A percentile compares a stretch with the other conserved stretches of the same genome.
These are phyloP conservation scores for Coemansia sp. DNA, from an alignment of 192 early-diverging fungal genomes.

Conservation along the genomic window DNA sequence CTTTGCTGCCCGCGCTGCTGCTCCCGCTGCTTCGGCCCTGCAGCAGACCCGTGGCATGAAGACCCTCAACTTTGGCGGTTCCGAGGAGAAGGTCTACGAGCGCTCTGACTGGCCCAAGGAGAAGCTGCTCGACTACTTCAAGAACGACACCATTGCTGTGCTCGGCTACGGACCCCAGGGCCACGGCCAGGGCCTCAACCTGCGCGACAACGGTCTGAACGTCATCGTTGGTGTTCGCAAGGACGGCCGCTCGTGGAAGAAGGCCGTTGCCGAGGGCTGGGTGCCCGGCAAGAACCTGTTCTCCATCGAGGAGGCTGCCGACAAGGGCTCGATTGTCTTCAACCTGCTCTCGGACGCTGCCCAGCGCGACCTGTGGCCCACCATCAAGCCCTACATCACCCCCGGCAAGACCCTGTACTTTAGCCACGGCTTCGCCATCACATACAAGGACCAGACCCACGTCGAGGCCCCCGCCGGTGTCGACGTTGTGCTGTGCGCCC, in stretches of 20 bases:
- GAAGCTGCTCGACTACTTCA: slow-evolving; percentile 87
- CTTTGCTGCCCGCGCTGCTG: slow-evolving; percentile 38
- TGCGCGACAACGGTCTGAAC: slow-evolving; percentile 94
- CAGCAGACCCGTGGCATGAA: slow-evolving; percentile 77
- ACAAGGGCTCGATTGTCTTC: slow-evolving; percentile 89
- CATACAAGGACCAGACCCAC: slow-evolving; percentile 88
- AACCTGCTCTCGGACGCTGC: slow-evolving; percentile 95
- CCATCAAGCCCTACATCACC: slow-evolving; percentile 82
- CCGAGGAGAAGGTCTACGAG: slow-evolving; percentile 90
- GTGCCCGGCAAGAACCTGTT: slow-evolving; percentile 94
- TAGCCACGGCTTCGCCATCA: slow-evolving; percentile 94
- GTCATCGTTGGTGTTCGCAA: slow-evolving; percentile 93
- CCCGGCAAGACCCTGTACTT: slow-evolving; percentile 99
- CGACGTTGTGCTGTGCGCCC: slow-evolving; percentile 94
- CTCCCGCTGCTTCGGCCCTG: slow-evolving; percentile 26
- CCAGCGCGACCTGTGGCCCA: slow-evolving; percentile 87
- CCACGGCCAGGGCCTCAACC: slow-evolving; percentile 89
- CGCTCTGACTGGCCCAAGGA: slow-evolving; percentile 89
- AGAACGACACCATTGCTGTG: slow-evolving; percentile 87
- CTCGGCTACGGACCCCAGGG: slow-evolving; percentile 97
- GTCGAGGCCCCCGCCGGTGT: slow-evolving; percentile 88
- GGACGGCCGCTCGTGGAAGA: slow-evolving; percentile 83
- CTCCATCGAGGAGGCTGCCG: slow-evolving; percentile 82
- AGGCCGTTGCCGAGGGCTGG: slow-evolving; percentile 93
- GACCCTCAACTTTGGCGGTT: slow-evolving; percentile 93